A percentile compares a stretch with the other conserved stretches of the same genome.
Conservation (phyloP, 768 basidiomycete species). For the Mycena venus region DNA sequence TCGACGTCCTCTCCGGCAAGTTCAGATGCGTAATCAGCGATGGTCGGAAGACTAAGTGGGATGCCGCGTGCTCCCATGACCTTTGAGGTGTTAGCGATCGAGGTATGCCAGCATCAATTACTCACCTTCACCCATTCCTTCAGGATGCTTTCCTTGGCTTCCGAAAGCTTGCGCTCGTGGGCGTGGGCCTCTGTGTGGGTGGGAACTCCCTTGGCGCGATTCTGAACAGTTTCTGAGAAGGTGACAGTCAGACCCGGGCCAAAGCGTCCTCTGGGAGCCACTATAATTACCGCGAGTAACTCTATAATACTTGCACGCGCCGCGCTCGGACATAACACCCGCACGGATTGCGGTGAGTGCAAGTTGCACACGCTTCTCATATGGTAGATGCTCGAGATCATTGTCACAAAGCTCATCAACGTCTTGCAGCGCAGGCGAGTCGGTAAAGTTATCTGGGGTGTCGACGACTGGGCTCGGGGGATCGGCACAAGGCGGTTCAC, state of each 20-base stretch:
- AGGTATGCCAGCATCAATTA: not conserved
- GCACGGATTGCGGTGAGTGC: not conserved
- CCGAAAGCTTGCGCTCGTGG: not conserved
- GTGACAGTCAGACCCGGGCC: too few species aligned
- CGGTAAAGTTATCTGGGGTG: too few species aligned
- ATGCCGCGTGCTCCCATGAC: constrained; percentile 5
- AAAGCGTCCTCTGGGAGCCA: too few species aligned
- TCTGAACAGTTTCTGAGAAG: not conserved
- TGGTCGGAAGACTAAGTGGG: not conserved
- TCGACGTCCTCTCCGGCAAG: not conserved
- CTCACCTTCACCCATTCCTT: constrained; percentile 16
- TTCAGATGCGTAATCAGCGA: constrained; percentile 2
- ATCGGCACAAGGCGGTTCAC: not conserved
- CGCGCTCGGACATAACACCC: not conserved
- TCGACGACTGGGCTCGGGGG: not conserved
- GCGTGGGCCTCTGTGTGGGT: constrained; percentile 1
- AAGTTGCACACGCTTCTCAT: not conserved
- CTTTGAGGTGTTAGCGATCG: not conserved
- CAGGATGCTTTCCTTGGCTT: not conserved
- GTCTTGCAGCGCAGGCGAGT: too few species aligned
- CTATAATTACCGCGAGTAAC: not conserved
- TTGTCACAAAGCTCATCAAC: too few species aligned
- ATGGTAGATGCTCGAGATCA: not conserved
- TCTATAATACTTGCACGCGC: not conserved
- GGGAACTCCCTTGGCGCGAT: not conserved